These are phyloP conservation scores for Cryphonectria radicalis DNA, from an alignment of 2,329 filamentous ascomycete genomes.

Conservation along the genomic window DNA sequence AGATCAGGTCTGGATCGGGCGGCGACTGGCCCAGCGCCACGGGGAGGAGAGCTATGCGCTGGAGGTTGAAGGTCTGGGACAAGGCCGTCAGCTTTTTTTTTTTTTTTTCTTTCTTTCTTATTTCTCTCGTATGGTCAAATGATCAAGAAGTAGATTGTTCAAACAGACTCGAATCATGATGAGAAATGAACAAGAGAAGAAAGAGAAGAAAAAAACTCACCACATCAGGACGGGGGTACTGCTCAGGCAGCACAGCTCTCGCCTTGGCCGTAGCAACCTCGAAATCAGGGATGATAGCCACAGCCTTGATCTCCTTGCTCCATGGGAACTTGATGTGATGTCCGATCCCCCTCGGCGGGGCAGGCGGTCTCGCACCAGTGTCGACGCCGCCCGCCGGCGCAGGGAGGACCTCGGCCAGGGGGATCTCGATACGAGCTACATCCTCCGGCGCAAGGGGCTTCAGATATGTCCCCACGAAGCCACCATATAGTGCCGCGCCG, in stretches of 20 bases:
- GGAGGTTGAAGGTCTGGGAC: conserved; percentile 82
- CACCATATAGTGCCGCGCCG: conserved; percentile 91
- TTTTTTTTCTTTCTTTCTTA: no score
- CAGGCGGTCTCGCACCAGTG: conserved; percentile 82
- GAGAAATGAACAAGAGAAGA: no score
- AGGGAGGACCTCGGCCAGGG: conserved; percentile 89
- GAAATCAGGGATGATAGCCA: conserved; percentile 95
- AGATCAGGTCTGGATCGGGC: conserved; percentile 90
- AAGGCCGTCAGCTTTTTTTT: conserved; percentile 9
- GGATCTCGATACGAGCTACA: conserved; percentile 88
- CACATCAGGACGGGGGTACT: conserved; percentile 81
- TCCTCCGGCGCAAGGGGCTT: conserved; percentile 91
- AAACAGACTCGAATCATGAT: not conserved
- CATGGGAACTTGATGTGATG: conserved; percentile 96
- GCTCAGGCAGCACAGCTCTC: conserved; percentile 78
- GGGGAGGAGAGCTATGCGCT: conserved; percentile 88
- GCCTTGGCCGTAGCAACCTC: conserved; percentile 94
- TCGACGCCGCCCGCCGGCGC: conserved; percentile 88
- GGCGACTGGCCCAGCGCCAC: conserved; percentile 88
- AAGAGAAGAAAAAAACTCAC: conserved; percentile 51
- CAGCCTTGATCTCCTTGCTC: conserved; percentile 93
- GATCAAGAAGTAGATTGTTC: not conserved
- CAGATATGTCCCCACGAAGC: conserved; percentile 95
- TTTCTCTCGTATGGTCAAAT: no score
- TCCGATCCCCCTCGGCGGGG: conserved; percentile 89